Percentiles rank a stretch among this genome's conserved stretches.
Evolutionary conservation across 1,284 basidiomycete genomes (phyloP).

Genomic region (Fomitopsis palustris): DNA sequence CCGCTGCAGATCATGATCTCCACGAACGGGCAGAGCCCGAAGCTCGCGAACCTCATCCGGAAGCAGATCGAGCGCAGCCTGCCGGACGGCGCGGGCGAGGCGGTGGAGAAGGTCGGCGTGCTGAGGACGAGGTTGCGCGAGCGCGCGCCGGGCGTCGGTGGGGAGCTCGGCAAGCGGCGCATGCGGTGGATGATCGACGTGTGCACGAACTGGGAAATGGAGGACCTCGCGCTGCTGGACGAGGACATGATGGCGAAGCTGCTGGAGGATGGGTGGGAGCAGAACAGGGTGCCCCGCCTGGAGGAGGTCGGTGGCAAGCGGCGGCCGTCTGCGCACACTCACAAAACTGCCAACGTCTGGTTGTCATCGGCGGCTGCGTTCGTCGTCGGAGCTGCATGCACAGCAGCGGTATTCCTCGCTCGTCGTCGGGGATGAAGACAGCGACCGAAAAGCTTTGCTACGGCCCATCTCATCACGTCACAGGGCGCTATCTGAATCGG

Average conservation of each 20-base stretch:
- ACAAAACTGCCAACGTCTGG: conserved; percentile 8
- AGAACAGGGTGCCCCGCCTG: conserved; percentile 45
- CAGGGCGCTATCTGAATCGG: background rate
- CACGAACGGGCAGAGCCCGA: conserved; percentile 92
- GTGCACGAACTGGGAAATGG: conserved; percentile 83
- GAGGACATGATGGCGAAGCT: conserved; percentile 56
- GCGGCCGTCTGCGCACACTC: background rate
- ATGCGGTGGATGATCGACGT: conserved; percentile 97
- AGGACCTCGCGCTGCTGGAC: conserved; percentile 69
- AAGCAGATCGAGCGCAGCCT: conserved; percentile 67
- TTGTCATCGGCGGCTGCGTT: conserved; percentile 31
- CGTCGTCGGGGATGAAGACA: conserved; percentile 5
- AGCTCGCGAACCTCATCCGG: conserved; percentile 84
- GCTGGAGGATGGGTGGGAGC: conserved; percentile 71
- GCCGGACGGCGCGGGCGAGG: conserved; percentile 72
- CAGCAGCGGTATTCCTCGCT: conserved; percentile 18
- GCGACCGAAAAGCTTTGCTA: background rate
- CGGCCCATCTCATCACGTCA: background rate
- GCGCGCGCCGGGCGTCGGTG: conserved; percentile 76
- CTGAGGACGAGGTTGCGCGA: conserved; percentile 68
- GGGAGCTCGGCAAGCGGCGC: conserved; percentile 64
- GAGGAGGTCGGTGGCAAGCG: conserved; percentile 39
- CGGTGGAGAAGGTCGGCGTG: conserved; percentile 79
- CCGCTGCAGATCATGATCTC: conserved; percentile 96
- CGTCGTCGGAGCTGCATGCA: conserved; percentile 29